Conservation (phyloP, 176 grass and related monocot genomes). For the Secale cereale region DNA sequence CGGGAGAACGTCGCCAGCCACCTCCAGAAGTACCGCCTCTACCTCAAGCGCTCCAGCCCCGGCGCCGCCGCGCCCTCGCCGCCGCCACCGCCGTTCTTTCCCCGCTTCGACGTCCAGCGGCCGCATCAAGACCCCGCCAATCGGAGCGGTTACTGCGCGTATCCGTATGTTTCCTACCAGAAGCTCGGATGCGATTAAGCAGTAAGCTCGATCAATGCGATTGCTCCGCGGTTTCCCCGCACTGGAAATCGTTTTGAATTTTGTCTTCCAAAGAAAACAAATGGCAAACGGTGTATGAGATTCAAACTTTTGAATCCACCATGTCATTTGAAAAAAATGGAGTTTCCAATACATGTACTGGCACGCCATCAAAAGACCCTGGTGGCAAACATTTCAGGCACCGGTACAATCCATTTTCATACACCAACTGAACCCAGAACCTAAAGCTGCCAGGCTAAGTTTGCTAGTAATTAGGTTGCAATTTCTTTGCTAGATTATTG, state of each 20-base stretch:
- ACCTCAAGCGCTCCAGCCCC: constrained; percentile 57
- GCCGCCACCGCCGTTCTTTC: neutral
- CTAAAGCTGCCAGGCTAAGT: neutral
- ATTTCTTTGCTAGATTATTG: neutral
- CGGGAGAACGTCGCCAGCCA: constrained; percentile 98
- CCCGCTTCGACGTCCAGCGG: neutral
- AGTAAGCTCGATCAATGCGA: constrained; percentile 10
- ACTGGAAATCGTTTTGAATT: neutral
- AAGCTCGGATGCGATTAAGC: neutral
- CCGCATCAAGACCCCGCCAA: neutral
- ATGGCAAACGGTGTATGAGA: neutral
- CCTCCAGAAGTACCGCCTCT: constrained; percentile 95
- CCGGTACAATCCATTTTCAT: neutral
- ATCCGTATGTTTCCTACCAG: constrained; percentile 3
- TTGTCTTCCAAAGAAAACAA: neutral
- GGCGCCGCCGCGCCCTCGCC: neutral
- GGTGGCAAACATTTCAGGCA: neutral
- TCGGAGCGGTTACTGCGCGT: neutral
- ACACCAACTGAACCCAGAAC: neutral
- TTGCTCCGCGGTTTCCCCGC: neutral
- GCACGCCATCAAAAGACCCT: neutral
- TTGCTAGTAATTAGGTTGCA: neutral
- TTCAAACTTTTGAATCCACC: neutral
- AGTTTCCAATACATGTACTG: neutral
- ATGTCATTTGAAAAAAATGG: neutral